Percentiles rank a stretch among this genome's conserved stretches.
These are phyloP conservation scores for Annulohypoxylon moriforme DNA, from an alignment of 495 filamentous ascomycete species.

Conservation along the genomic window DNA sequence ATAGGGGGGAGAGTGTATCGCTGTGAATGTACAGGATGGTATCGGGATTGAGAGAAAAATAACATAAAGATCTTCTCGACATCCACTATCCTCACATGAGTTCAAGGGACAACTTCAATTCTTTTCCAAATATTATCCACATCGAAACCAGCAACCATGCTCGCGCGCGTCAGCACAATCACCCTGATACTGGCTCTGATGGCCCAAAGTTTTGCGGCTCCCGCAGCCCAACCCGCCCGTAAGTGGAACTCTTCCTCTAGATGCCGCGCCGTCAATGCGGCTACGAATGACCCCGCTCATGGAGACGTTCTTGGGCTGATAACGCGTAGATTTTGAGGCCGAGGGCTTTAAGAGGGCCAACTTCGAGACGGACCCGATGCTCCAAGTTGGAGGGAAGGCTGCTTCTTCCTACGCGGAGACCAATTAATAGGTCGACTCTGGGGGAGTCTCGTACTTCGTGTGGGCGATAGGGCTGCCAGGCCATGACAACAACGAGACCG, in stretches of 20 bases:
- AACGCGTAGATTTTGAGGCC: not conserved
- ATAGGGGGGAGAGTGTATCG: not conserved
- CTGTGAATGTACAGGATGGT: not conserved
- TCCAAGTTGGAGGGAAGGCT: constrained; percentile 16
- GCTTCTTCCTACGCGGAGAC: constrained; percentile 21
- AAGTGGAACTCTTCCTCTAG: not conserved
- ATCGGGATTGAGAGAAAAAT: not conserved
- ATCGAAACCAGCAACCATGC: not conserved
- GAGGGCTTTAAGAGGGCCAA: constrained; percentile 3
- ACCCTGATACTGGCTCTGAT: not conserved
- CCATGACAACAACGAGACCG: not conserved
- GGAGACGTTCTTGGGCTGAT: not conserved
- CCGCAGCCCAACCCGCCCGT: not conserved
- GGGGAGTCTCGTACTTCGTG: not conserved
- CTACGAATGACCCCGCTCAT: not conserved
- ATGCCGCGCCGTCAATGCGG: not conserved
- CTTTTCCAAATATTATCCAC: not conserved
- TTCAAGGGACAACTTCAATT: not conserved
- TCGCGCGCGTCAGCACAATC: constrained; percentile 1
- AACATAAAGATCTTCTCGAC: not conserved
- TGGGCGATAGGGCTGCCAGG: not conserved
- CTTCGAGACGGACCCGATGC: constrained; percentile 21
- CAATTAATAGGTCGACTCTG: not conserved
- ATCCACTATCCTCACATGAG: not conserved
- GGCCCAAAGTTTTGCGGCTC: not conserved